Evolutionary conservation across 257 asterid species (phyloP), one percentile per base, ranked within the genome.

Genomic region (Scutellaria baicalensis): DNA sequence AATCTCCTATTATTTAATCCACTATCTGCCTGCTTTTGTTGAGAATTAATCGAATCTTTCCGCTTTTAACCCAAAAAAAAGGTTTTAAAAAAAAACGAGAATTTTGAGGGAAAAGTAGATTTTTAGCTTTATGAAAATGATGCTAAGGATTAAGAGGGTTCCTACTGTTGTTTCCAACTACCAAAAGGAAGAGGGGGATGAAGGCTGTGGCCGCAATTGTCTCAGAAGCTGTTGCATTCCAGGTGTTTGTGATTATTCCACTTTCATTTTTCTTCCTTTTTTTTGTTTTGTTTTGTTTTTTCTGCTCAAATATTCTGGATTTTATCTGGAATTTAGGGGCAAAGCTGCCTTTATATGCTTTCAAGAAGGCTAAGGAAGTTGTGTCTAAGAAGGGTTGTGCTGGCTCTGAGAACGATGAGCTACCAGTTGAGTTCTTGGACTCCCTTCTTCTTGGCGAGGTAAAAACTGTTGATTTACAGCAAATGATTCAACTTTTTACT

Each of bases 151-250:
- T 60, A 89, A 86, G 80, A 83, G 96, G 67, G 96, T 89, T 71
- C 90, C 96, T 60, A 89, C 96, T 36, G 87, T 87, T 72, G 84
- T 89, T 52, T 89, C 96, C 23, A 89, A 85, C 69, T 87, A 82
- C 82, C 96, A 87, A 73, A 86, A 80, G 84, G 92, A 87, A 17
- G 96, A 85, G 73, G 76, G 64, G 76, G 94, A 82, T 74, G 96
- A 83, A 59, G 82, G 93, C 44, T 89, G 96, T 64, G 96, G 96
- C 77, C 84, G 94, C 31, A 86, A 89, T 76, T 89, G 96, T 79
- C 75, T 89, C 80, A 66, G 89, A 57, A 79, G 66, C 73, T 89
- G 96, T 62, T 86, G 96, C 76, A 86, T 89, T 49, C 83, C 88
- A 48, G 91, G 92, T 85, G 77, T 73, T 45, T 64, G 5, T 43